Evolutionary conservation across 805 yeast species (phyloP).

Genomic region (Candida lessepsii): DNA sequence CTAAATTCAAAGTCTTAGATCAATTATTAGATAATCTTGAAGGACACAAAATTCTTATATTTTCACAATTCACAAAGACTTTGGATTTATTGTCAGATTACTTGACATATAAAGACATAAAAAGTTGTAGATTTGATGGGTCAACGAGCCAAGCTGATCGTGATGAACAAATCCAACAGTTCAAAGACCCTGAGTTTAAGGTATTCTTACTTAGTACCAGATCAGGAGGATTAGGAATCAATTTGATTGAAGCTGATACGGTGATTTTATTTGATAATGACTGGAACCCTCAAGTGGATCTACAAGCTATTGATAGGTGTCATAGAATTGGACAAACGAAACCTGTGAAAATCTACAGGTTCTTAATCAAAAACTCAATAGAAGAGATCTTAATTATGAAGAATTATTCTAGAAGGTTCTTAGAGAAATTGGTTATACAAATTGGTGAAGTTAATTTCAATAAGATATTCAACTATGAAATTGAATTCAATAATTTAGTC

Average conservation of each 20-base stretch:
- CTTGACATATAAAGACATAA: conserved; percentile 49
- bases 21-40: conserved; percentile 52
- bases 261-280: conserved; percentile 90
- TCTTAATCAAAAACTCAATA: conserved; percentile 73
- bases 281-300: conserved; percentile 96
- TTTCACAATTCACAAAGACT: conserved; percentile 82
- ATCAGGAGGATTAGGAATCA: conserved; percentile 94
- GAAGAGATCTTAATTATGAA: conserved; percentile 79
- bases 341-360: conserved; percentile 80
- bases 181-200: conserved; percentile 29
- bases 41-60: conserved; percentile 73
- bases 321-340: conserved; percentile 88
- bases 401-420: conserved; percentile 75
- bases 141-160: conserved; percentile 63
- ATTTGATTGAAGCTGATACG: conserved; percentile 82
- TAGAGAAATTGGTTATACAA: conserved; percentile 22
- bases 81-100: conserved; percentile 81
- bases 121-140: conserved; percentile 73
- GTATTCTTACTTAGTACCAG: conserved; percentile 83
- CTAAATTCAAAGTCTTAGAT: conserved; percentile 70
- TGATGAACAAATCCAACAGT: conserved; percentile 57
- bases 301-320: conserved; percentile 94
- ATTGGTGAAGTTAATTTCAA: conserved; percentile 39
- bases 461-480: conserved; percentile 20
- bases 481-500: conserved; percentile 21